Base-by-base conservation (phyloP, 2,329 filamentous ascomycete genomes). In the Aspergillus pseudotamarii region DNA sequence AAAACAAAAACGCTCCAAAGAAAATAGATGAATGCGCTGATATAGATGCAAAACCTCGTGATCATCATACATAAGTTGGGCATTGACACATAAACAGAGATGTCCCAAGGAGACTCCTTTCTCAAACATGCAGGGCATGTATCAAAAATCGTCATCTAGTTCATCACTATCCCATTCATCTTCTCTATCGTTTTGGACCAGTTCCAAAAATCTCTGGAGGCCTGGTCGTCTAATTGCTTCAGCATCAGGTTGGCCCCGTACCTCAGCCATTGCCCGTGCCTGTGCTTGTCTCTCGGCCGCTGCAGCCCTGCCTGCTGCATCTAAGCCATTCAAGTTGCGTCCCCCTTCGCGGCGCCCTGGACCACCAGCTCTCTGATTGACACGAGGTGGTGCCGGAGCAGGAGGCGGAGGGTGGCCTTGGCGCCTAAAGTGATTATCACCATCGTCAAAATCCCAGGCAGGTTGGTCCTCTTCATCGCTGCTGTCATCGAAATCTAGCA, bases 131-230 rank as follows among this genome's bases (percentile, higher is more conserved):
- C n/a, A 38, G 30, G 26, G 19, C 61, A 50, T 55, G 34, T 14
- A 10, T 61, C 64, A 75, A 30, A 75, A 75, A 57, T 70, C 72
- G 50, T 82, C 81, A 21, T 85, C 83, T 57, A 87, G 66, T 68
- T 86, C 85, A 70, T 87, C 85, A 65, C 84, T 86, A 65, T 87
- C 84, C 85, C 85, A 87, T 62, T 82, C 85, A 66, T 87, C 85
- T 72, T 87, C 85, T 48, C 82, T 79, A 64, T 87, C 85, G 58
- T 83, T 77, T 60, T 77, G 71, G 6, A 83, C 85, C 61, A 87
- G 73, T 48, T 82, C 78, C 41, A 87, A 67, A 66, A 87, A 87
- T 32, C 83, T 75, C 68, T 84, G 81, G 3, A 87, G 72, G 10
- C 82, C 80, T 38, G 66, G 68, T 54, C 67, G 66, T 63, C 66